Percentiles rank a stretch among this genome's conserved stretches.
Evolutionary conservation across 495 filamentous ascomycete species (phyloP).

Genomic region (Schizothecium vesticola): DNA sequence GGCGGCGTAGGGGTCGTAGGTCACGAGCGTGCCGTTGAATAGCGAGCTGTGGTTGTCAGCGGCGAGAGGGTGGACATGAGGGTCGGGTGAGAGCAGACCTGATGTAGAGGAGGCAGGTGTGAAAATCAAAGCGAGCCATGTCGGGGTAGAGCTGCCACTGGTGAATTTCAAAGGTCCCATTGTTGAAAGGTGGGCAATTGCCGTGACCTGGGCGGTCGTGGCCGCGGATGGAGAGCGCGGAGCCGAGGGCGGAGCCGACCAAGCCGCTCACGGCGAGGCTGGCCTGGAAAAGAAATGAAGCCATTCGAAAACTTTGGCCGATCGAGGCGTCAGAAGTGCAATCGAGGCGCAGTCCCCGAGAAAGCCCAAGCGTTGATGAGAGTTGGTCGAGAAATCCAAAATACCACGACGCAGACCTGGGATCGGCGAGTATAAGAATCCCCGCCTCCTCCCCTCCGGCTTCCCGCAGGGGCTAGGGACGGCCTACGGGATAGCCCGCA

Average conservation of each 20-base stretch:
- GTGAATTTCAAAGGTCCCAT: slow-evolving; percentile 21
- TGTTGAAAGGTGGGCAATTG: slow-evolving; percentile 13
- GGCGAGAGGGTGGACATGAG: neutral
- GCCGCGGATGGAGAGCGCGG: neutral
- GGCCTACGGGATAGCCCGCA: neutral
- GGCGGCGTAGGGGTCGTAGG: slow-evolving; percentile 26
- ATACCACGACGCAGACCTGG: too few relatives aligned
- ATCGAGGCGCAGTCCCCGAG: too few relatives aligned
- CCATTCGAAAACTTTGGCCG: neutral
- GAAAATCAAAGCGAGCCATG: slow-evolving; percentile 25
- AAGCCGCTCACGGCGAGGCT: too few relatives aligned
- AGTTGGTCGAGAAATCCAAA: too few relatives aligned
- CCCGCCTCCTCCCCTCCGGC: neutral
- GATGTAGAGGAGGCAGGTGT: slow-evolving; percentile 23
- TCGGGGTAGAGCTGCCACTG: slow-evolving; percentile 31
- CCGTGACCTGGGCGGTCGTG: too few relatives aligned
- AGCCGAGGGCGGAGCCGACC: too few relatives aligned
- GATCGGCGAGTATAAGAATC: too few relatives aligned
- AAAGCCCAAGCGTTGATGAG: too few relatives aligned
- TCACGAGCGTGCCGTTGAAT: slow-evolving; percentile 15
- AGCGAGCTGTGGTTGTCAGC: neutral
- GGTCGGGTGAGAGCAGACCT: too few relatives aligned
- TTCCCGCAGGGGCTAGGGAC: neutral
- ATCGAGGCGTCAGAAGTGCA: too few relatives aligned
- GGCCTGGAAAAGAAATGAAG: neutral